A percentile compares a stretch with the other conserved stretches of the same genome.
phyloP scores from a whole-genome alignment of 306 rosid species.

The Sesbania bispinosa region DNA sequence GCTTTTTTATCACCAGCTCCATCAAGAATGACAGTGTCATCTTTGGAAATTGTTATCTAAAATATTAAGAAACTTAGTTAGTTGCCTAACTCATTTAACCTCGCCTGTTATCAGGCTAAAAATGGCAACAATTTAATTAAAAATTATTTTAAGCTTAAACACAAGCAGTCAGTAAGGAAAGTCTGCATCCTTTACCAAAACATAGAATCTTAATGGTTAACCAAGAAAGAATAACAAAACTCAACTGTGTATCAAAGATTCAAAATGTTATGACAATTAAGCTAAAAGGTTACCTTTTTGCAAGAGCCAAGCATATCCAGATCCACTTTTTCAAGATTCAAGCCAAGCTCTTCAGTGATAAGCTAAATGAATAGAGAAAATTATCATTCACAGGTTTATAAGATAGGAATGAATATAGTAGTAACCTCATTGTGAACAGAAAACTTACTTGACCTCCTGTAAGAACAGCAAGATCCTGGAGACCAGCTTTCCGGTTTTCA shows the following conservation, averaged over 20 bases:
- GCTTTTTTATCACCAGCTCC: slow-evolving; percentile 95
- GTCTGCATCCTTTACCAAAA: background rate
- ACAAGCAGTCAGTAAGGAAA: background rate
- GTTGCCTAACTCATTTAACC: background rate
- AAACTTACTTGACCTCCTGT: slow-evolving; percentile 82
- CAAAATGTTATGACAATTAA: background rate
- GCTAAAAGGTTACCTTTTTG: slow-evolving; percentile 63
- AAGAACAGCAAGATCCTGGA: slow-evolving; percentile 90
- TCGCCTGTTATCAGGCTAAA: background rate
- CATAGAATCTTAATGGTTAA: background rate
- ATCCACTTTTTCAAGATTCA: slow-evolving; percentile 91
- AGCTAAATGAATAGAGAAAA: slow-evolving; percentile 44
- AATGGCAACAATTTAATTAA: background rate
- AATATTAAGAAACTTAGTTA: background rate
- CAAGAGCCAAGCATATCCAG: slow-evolving; percentile 76
- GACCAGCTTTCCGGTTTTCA: slow-evolving; percentile 76
- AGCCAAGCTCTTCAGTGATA: slow-evolving; percentile 89
- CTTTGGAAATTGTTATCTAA: slow-evolving; percentile 86
- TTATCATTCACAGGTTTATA: background rate
- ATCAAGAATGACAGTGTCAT: slow-evolving; percentile 93
- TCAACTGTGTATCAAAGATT: background rate
- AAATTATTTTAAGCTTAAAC: background rate
- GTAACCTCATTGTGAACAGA: background rate
- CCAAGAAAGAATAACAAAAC: background rate
- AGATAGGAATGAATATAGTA: background rate